Evolutionary conservation across 2,329 filamentous ascomycete genomes (phyloP).

Genomic region (Chalara sp.): DNA sequence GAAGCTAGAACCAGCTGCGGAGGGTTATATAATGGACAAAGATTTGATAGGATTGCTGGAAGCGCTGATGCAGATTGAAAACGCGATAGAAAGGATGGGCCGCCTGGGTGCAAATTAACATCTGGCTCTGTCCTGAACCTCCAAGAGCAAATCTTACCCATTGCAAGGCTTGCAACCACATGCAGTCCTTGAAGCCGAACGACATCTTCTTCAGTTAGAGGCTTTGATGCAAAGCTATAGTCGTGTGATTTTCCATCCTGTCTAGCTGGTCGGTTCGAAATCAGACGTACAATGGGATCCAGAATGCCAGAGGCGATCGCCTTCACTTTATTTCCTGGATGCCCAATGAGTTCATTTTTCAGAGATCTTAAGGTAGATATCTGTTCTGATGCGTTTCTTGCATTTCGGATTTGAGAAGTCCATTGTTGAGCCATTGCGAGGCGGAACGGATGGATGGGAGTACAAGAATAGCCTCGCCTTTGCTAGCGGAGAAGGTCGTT

Average conservation of each 20-base stretch:
- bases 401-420: constrained; percentile 49
- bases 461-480: no score
- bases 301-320: constrained; percentile 68
- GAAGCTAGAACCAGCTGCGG: constrained; percentile 64
- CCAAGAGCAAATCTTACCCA: constrained; percentile 48
- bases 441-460: no score
- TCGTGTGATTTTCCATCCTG: constrained; percentile 40
- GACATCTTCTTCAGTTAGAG: constrained; percentile 57
- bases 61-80: constrained; percentile 63
- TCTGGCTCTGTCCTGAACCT: neutral
- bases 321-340: constrained; percentile 77
- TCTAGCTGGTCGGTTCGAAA: constrained; percentile 36
- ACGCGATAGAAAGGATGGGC: constrained; percentile 69
- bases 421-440: constrained; percentile 28
- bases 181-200: constrained; percentile 73
- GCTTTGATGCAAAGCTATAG: constrained; percentile 30
- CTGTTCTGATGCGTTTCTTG: constrained; percentile 45
- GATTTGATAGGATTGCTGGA: constrained; percentile 61
- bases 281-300: constrained; percentile 48
- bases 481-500: no score
- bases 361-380: constrained; percentile 60
- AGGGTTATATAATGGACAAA: constrained; percentile 59
- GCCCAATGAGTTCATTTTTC: constrained; percentile 87
- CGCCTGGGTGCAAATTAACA: constrained; percentile 46
- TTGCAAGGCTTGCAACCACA: constrained; percentile 77